Base-by-base conservation (phyloP, 352 stramenopile genomes). In the Phytopythium chamaehyphon region DNA sequence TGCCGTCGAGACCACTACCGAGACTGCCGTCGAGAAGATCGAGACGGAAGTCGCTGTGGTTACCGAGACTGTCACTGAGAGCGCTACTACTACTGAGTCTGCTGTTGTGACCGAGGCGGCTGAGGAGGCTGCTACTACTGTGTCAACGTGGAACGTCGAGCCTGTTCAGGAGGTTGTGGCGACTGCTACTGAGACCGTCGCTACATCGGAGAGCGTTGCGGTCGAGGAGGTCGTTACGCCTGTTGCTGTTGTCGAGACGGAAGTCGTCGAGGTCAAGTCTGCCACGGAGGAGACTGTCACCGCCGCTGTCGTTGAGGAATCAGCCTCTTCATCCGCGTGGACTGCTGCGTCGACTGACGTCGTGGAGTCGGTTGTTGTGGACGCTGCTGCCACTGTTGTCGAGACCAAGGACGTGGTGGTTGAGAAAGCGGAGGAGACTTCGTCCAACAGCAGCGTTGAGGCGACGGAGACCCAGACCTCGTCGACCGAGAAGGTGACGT, bases 381-480 rank as follows among this genome's bases (percentile, higher is more conserved):
- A 42, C 14, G 31, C 35, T n/a, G 6, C 21, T 4, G 47, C 18
- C 0, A 23, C 18, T 12, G 47, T 44, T 7, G 47, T 43, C 18
- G 14, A 42, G 35, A 35, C 21, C 19, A 52, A 44, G 51, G n/a
- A 50, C 6, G 18, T 26, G n/a, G 51, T 35, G 4, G 51, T 58
- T 8, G 43, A 40, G 19, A 50, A 51, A 31, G 63, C 69, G 56
- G 45, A 63, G 46, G 55, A 57, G 6, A 44, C 56, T 21, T 44
- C 47, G 12, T 54, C 48, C 9, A 46, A 66, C 50, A 35, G n/a
- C n/a, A n/a, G 40, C 7, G 60, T 59, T 16, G 45, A 62, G 47
- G 51, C 57, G 22, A 33, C 50, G 16, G 63, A 61, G 49, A 47
- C 65, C 11, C 54, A 64, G 16, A 73, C 60, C 36, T 61, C 65